phyloP scores from a whole-genome alignment of 1,284 basidiomycete genomes.

The Trichosporon sp. region DNA sequence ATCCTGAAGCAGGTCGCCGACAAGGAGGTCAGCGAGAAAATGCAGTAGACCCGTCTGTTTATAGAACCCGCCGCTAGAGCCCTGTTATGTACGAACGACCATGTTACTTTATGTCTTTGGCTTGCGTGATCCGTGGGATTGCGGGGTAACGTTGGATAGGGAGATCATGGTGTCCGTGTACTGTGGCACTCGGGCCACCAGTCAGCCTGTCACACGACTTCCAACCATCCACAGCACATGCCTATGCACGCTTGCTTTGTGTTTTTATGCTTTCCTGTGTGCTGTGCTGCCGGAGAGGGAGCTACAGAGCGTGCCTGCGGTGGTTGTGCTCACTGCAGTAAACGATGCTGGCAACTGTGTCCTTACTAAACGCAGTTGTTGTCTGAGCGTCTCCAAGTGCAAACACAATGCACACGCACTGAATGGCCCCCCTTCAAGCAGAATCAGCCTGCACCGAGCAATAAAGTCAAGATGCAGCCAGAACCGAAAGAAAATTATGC shows the following conservation, averaged over 20 bases:
- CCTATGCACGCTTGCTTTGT: not conserved
- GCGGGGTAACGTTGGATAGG: too few species aligned
- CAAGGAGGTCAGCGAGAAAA: conserved; percentile 38
- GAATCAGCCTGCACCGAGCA: too few species aligned
- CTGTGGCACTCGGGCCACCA: not conserved
- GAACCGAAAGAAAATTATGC: too few species aligned
- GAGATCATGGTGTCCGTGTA: too few species aligned
- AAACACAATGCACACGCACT: not conserved
- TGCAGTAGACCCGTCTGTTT: conserved; percentile 5
- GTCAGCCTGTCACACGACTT: too few species aligned
- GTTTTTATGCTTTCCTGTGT: not conserved
- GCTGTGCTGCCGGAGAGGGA: not conserved
- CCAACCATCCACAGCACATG: too few species aligned
- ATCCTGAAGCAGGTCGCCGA: conserved; percentile 49
- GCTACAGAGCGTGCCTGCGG: not conserved
- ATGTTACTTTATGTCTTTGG: not conserved
- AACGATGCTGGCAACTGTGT: not conserved
- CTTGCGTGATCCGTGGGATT: not conserved
- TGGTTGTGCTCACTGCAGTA: not conserved
- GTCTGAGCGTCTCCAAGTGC: not conserved
- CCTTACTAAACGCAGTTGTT: not conserved
- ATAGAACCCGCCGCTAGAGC: not conserved
- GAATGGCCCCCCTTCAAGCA: too few species aligned
- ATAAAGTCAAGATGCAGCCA: too few species aligned
- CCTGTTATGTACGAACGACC: not conserved